These are phyloP conservation scores for Daldinia sp. DNA, from an alignment of 2,329 filamentous ascomycete genomes.

Conservation along the genomic window DNA sequence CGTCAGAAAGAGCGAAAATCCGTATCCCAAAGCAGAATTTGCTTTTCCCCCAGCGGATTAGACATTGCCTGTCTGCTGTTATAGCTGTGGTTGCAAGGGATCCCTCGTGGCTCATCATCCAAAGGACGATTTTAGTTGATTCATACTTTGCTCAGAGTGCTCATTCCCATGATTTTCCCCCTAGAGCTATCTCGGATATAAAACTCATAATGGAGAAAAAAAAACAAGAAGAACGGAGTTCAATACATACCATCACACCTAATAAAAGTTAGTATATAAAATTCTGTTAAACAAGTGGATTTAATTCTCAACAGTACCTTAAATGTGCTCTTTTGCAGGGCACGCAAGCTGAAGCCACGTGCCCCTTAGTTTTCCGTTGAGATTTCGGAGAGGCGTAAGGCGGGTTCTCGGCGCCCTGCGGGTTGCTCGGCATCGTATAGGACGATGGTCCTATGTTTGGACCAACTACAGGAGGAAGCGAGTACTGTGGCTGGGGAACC, in stretches of 20 bases:
- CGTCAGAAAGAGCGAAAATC: slow-evolving; percentile 11
- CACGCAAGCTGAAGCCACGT: slow-evolving; percentile 86
- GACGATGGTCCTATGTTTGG: slow-evolving; percentile 47
- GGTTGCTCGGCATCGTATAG: slow-evolving; percentile 50
- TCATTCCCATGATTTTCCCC: neutral
- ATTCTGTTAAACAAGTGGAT: slow-evolving; percentile 24
- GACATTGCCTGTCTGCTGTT: neutral
- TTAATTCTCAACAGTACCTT: slow-evolving; percentile 60
- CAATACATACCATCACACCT: slow-evolving; percentile 74
- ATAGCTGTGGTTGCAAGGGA: neutral
- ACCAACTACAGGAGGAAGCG: slow-evolving; percentile 53
- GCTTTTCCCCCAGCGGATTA: neutral
- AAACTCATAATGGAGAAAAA: slow-evolving; percentile 31
- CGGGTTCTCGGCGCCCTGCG: slow-evolving; percentile 58
- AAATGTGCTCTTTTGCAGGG: slow-evolving; percentile 89
- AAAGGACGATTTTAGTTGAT: slow-evolving; percentile 3
- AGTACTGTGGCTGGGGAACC: slow-evolving; percentile 54
- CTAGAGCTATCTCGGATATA: slow-evolving; percentile 8
- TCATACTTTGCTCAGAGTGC: neutral
- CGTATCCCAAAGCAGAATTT: slow-evolving; percentile 5
- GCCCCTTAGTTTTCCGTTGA: slow-evolving; percentile 78
- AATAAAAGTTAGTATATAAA: slow-evolving; percentile 51
- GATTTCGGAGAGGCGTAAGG: slow-evolving; percentile 69
- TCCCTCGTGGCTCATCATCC: slow-evolving; percentile 10
- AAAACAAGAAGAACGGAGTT: slow-evolving; percentile 34